These are phyloP conservation scores for Wickerhamomyces kurtzmanii DNA, from an alignment of 805 yeast genomes.

Conservation along the genomic window DNA sequence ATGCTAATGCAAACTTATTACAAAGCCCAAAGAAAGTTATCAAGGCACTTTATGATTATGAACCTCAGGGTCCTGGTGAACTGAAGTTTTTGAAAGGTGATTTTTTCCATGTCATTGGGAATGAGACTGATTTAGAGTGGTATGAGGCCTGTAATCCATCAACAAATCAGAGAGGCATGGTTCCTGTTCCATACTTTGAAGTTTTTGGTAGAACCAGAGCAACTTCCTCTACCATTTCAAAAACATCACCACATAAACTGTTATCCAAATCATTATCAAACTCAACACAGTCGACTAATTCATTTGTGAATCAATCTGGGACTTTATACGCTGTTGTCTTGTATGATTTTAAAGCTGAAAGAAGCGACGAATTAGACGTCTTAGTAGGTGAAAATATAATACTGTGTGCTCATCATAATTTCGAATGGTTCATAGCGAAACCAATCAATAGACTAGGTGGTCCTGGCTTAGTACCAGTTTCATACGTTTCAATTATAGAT, in stretches of 20 bases:
- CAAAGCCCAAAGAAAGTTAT: constrained; percentile 75
- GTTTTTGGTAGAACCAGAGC: constrained; percentile 50
- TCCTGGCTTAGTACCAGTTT: constrained; percentile 91
- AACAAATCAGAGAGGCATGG: constrained; percentile 70
- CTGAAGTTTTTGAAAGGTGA: constrained; percentile 74
- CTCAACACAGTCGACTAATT: constrained; percentile 6
- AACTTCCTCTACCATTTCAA: constrained; percentile 2
- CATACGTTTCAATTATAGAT: constrained; percentile 81
- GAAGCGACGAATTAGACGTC: constrained; percentile 77
- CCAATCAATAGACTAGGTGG: constrained; percentile 94
- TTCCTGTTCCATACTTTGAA: constrained; percentile 79
- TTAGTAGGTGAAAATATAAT: constrained; percentile 81
- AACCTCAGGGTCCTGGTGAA: constrained; percentile 75
- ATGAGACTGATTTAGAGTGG: constrained; percentile 56
- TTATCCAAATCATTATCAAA: constrained; percentile 11
- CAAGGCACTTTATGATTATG: constrained; percentile 69
- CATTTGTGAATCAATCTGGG: constrained; percentile 4
- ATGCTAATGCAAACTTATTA: constrained; percentile 8
- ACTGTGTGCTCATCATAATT: constrained; percentile 92
- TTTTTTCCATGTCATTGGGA: constrained; percentile 71
- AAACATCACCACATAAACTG: constrained; percentile 10
- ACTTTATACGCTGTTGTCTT: constrained; percentile 78
- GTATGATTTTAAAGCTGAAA: constrained; percentile 74
- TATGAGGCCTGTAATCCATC: constrained; percentile 85
- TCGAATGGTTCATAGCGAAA: constrained; percentile 97